A percentile compares a stretch with the other conserved stretches of the same genome.
phyloP scores from a whole-genome alignment of 78 protist genomes.

The Protostelium mycophagum region DNA sequence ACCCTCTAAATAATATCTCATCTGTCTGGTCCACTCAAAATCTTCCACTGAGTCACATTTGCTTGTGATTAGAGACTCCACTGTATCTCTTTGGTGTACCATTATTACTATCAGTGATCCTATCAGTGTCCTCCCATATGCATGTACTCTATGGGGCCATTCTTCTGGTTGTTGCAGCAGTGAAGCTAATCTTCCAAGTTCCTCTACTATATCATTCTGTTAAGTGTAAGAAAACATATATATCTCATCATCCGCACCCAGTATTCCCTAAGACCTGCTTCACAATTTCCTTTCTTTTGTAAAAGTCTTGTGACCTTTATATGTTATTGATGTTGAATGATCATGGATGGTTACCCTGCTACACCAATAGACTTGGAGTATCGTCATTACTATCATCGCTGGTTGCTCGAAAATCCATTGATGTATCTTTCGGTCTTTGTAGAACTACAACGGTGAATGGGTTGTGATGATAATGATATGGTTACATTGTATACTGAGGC shows the following conservation, averaged over 20 bases:
- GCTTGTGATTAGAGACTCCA: slow-evolving; percentile 1
- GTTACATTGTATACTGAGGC: background rate
- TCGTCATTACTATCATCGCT: background rate
- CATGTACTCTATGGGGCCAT: background rate
- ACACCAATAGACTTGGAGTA: background rate
- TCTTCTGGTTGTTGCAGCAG: background rate
- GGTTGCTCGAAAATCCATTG: background rate
- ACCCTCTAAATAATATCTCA: background rate
- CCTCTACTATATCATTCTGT: too few species aligned
- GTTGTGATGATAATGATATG: too few species aligned
- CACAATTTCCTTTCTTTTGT: background rate
- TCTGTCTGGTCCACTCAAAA: slow-evolving; percentile 37
- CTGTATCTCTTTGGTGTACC: slow-evolving; percentile 48
- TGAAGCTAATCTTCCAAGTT: too few species aligned
- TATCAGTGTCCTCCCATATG: slow-evolving; percentile 9
- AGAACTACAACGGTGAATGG: background rate
- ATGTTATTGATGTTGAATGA: too few species aligned
- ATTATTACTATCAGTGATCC: slow-evolving; percentile 17
- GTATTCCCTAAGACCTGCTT: background rate
- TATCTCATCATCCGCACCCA: too few species aligned
- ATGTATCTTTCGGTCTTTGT: background rate
- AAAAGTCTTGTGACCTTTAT: background rate
- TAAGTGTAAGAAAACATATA: too few species aligned
- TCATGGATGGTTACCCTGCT: too few species aligned
- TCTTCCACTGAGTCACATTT: slow-evolving; percentile 9